Base-by-base conservation (phyloP, 2,329 filamentous ascomycete genomes). In the Ascocoryne sarcoides region DNA sequence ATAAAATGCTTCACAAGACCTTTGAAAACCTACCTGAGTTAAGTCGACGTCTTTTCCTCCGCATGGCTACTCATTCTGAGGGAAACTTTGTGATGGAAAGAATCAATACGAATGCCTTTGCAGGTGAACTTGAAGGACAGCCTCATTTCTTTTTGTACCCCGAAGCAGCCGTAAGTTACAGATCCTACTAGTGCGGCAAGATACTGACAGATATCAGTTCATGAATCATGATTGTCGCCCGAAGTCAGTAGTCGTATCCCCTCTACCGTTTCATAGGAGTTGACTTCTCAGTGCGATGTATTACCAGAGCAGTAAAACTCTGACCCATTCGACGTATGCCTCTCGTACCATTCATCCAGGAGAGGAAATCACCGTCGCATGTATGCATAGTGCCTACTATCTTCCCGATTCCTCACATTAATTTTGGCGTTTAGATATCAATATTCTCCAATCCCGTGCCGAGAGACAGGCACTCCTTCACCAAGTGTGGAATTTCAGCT, bases 141-240 rank as follows among this genome's bases (percentile, higher is more conserved):
- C 36, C 42, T 12, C 54, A 56, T 39, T 56, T 56, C 28, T 32
- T 55, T 3, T 10, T 56, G 7, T 55, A 56, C 44, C 52, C 54
- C n/a, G 51, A 56, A 37, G 54, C 52, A 10, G 51, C 54, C 31
- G 53, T 55, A 37, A 35, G 52, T 44, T n/a, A n/a, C n/a, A n/a
- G n/a, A n/a, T n/a, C n/a, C n/a, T n/a, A n/a, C n/a, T n/a, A n/a
- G n/a, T n/a, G n/a, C n/a, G n/a, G n/a, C n/a, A n/a, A n/a, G n/a
- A n/a, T n/a, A n/a, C n/a, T n/a, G n/a, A n/a, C n/a, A n/a, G n/a
- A n/a, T n/a, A n/a, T n/a, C 60, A 63, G 29, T 54, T 63, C 2
- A 51, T 67, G 40, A 67, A 67, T 42, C 65, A 67, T 45, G 63
- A 62, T 40, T 66, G 64, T 42, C 56, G 57, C n/a, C 64, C 64